phyloP scores from a whole-genome alignment of 805 yeast species.

The Tetrapisispora arboricola region DNA sequence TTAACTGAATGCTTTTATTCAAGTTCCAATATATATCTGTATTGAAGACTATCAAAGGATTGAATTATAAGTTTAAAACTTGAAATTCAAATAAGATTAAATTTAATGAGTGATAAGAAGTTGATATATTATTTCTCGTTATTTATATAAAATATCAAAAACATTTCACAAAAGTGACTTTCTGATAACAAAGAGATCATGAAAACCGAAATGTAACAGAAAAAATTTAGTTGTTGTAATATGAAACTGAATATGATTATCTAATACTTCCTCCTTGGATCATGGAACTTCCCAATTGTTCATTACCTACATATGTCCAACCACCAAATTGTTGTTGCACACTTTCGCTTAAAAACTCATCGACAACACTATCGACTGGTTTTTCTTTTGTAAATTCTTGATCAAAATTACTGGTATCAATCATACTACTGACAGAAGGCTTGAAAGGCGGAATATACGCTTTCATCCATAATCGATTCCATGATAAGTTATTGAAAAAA shows the following conservation, averaged over 20 bases:
- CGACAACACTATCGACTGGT: slow-evolving; percentile 93
- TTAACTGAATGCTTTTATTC: no score
- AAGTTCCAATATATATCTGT: no score
- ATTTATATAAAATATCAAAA: no score
- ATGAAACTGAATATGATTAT: neutral
- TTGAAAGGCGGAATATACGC: slow-evolving; percentile 92
- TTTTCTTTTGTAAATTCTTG: slow-evolving; percentile 84
- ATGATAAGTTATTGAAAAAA: slow-evolving; percentile 82
- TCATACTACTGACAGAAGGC: slow-evolving; percentile 76
- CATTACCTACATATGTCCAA: slow-evolving; percentile 87
- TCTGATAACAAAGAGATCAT: no score
- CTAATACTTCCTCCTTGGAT: slow-evolving; percentile 26
- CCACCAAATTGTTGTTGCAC: slow-evolving; percentile 99
- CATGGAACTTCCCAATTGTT: slow-evolving; percentile 32
- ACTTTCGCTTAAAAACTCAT: slow-evolving; percentile 80
- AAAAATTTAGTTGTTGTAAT: no score
- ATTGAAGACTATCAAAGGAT: no score
- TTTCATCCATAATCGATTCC: slow-evolving; percentile 73
- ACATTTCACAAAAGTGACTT: no score
- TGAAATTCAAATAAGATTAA: no score
- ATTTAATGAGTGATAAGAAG: no score
- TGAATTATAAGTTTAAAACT: no score
- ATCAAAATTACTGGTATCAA: slow-evolving; percentile 91
- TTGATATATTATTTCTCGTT: no score
- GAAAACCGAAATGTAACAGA: no score